Evolutionary conservation across 257 asterid species (phyloP).

Genomic region (Ilex asprella): DNA sequence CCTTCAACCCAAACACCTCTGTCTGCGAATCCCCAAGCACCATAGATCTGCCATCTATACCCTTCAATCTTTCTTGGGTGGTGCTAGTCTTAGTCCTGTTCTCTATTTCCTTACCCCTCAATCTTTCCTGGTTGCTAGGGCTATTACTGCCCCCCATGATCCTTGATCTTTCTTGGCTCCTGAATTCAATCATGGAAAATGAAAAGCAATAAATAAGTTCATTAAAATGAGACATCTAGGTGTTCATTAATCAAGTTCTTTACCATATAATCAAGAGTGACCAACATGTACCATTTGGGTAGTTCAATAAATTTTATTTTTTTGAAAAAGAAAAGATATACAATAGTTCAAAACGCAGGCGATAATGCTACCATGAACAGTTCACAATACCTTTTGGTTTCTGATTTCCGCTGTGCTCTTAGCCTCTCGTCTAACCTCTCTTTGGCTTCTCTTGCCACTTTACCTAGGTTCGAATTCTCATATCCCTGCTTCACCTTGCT

Average conservation of each 20-base stretch:
- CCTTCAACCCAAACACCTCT: background rate
- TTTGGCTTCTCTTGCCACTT: conserved; percentile 42
- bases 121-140: conserved; percentile 8
- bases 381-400: conserved; percentile 20
- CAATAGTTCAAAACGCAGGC: background rate
- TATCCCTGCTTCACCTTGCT: conserved; percentile 16
- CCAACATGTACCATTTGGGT: background rate
- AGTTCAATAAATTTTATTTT: background rate
- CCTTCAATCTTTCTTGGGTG: conserved; percentile 1
- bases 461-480: conserved; percentile 24
- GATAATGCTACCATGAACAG: background rate
- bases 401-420: conserved; percentile 29
- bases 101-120: too few species aligned
- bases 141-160: too few species aligned
- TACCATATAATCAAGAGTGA: too few species aligned
- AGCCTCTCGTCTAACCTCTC: conserved; percentile 58
- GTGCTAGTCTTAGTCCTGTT: too few species aligned
- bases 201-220: background rate
- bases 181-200: background rate
- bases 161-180: conserved; percentile 12
- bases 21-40: conserved; percentile 8
- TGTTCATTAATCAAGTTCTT: too few species aligned
- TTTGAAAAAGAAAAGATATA: background rate
- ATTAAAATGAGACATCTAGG: background rate
- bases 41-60: conserved; percentile 12